Evolutionary conservation across 2,329 filamentous ascomycete species (phyloP).

Genomic region (Beauveria pseudobassiana): DNA sequence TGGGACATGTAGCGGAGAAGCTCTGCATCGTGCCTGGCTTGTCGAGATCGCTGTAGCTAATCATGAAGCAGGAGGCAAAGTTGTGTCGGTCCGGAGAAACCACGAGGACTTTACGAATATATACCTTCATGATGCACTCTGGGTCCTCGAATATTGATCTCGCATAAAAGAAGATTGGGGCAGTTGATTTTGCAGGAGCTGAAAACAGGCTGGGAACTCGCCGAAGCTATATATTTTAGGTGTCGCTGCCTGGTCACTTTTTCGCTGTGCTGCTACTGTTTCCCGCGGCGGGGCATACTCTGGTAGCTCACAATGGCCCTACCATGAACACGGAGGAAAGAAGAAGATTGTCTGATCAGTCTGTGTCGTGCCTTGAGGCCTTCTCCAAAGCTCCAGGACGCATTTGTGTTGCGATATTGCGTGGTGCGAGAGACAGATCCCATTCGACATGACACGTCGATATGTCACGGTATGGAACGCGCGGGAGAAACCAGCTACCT

Average conservation of each 20-base stretch:
- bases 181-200: not conserved
- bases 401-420: not conserved
- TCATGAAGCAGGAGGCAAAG: not conserved
- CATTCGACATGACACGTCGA: not conserved
- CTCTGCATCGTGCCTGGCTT: not conserved
- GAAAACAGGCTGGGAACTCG: not conserved
- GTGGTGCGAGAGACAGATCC: not conserved
- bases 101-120: not conserved
- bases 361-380: not conserved
- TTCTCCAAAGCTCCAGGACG: not conserved
- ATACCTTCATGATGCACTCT: not conserved
- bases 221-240: not conserved
- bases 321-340: not conserved
- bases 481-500: not conserved
- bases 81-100: not conserved
- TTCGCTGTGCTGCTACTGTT: not conserved
- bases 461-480: not conserved
- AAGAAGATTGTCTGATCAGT: not conserved
- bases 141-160: not conserved
- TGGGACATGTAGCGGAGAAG: not conserved
- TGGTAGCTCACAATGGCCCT: not conserved
- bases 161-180: not conserved
- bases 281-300: not conserved
- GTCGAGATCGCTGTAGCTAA: not conserved
- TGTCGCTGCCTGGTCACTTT: not conserved